phyloP scores from a whole-genome alignment of 352 stramenopile genomes.

The Phytophthora lateralis region DNA sequence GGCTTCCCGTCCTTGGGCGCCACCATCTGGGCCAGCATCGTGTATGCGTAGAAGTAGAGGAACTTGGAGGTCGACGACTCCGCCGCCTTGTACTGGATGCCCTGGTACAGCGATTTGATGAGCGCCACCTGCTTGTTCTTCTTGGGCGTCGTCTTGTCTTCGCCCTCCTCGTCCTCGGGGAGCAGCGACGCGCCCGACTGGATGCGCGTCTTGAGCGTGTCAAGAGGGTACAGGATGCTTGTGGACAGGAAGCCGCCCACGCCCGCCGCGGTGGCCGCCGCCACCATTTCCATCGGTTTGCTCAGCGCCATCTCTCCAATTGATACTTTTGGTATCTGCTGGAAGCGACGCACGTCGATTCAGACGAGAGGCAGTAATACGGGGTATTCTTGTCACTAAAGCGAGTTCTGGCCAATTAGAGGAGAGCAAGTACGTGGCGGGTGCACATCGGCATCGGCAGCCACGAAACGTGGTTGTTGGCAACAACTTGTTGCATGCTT shows the following conservation, averaged over 20 bases:
- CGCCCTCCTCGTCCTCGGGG: constrained; percentile 38
- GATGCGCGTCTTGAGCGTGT: constrained; percentile 90
- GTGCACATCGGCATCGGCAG: background rate
- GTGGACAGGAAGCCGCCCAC: constrained; percentile 81
- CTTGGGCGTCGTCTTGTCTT: constrained; percentile 22
- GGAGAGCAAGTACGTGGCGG: constrained; percentile 5
- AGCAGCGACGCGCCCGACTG: constrained; percentile 74
- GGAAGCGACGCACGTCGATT: constrained; percentile 14
- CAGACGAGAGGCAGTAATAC: background rate
- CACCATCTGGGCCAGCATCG: constrained; percentile 71
- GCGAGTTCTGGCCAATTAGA: constrained; percentile 15
- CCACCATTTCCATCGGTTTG: constrained; percentile 87
- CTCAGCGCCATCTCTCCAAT: constrained; percentile 53
- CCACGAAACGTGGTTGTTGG: background rate
- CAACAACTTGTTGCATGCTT: background rate
- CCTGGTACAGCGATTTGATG: constrained; percentile 75
- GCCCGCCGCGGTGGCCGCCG: constrained; percentile 73
- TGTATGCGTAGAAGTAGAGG: constrained; percentile 92
- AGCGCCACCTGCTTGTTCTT: constrained; percentile 47
- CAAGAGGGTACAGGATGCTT: constrained; percentile 81
- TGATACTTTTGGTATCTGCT: constrained; percentile 3
- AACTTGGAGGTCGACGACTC: constrained; percentile 90
- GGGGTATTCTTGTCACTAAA: background rate
- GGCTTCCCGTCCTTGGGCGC: constrained; percentile 62
- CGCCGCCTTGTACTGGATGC: constrained; percentile 85